Evolutionary conservation across 208 protist genomes (phyloP).

Genomic region (Sergeia podlipaevii): DNA sequence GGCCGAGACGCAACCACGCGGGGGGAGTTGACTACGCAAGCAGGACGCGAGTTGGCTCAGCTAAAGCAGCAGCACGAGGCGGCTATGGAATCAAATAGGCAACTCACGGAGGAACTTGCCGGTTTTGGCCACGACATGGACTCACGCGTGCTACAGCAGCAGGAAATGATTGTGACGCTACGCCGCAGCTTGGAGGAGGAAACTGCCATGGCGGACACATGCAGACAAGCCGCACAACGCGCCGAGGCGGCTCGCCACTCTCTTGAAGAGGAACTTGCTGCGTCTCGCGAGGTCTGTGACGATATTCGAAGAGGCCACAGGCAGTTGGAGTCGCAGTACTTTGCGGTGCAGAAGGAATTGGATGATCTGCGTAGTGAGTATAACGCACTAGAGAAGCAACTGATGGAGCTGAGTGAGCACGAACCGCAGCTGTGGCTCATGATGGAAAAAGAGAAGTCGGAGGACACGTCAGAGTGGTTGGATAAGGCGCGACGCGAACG

Average conservation of each 20-base stretch:
- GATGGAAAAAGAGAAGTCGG: slow-evolving; percentile 34
- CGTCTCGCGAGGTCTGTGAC: slow-evolving; percentile 18
- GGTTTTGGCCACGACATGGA: slow-evolving; percentile 41
- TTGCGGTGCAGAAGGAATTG: slow-evolving; percentile 33
- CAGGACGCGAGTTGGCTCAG: slow-evolving; percentile 16
- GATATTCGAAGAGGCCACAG: slow-evolving; percentile 13
- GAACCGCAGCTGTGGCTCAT: slow-evolving; percentile 54
- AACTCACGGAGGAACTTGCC: slow-evolving; percentile 34
- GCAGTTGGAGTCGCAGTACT: slow-evolving; percentile 15
- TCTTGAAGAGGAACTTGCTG: slow-evolving; percentile 25
- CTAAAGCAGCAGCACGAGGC: slow-evolving; percentile 23
- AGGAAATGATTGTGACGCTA: slow-evolving; percentile 51
- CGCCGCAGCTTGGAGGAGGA: slow-evolving; percentile 58
- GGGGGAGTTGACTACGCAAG: slow-evolving; percentile 12
- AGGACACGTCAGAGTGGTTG: slow-evolving; percentile 37
- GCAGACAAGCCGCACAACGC: slow-evolving; percentile 27
- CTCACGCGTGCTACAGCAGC: slow-evolving; percentile 50
- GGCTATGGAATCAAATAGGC: slow-evolving; percentile 20
- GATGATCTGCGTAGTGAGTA: slow-evolving; percentile 45
- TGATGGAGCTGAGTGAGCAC: slow-evolving; percentile 24
- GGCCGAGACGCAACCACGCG: slow-evolving; percentile 17
- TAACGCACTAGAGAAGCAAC: slow-evolving; percentile 31
- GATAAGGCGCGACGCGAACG: slow-evolving; percentile 51
- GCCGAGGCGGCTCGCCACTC: slow-evolving; percentile 29
- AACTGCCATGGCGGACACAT: slow-evolving; percentile 36